A percentile compares a stretch with the other conserved stretches of the same genome.
Conservation (phyloP, 2,329 filamentous ascomycete genomes). For the Talaromyces sp. region DNA sequence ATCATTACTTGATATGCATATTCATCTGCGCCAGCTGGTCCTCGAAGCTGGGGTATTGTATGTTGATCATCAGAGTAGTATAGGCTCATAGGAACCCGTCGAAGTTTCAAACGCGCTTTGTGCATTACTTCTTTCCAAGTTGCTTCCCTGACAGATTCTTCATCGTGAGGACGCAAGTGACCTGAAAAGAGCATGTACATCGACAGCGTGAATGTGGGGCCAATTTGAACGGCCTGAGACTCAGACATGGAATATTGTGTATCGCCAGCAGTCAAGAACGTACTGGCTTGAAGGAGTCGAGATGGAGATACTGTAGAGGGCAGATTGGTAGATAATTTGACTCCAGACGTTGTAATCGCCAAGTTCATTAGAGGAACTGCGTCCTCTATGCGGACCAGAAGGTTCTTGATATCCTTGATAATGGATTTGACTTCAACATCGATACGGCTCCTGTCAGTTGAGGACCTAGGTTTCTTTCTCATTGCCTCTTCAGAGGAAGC, state of each 20-base stretch:
- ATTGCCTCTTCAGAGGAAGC: conserved; percentile 61
- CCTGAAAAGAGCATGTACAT: conserved; percentile 94
- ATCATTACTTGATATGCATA: conserved; percentile 82
- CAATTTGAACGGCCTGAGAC: conserved; percentile 72
- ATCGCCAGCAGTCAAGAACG: conserved; percentile 84
- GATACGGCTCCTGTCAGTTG: conserved; percentile 57
- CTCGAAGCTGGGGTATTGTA: conserved; percentile 32
- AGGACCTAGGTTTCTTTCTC: conserved; percentile 35
- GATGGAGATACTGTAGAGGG: conserved; percentile 87
- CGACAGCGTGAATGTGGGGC: conserved; percentile 81
- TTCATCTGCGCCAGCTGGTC: conserved; percentile 57
- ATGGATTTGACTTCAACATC: conserved; percentile 70
- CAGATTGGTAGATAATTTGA: conserved; percentile 77
- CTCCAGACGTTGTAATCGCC: conserved; percentile 91
- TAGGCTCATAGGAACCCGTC: conserved; percentile 66
- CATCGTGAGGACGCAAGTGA: conserved; percentile 64
- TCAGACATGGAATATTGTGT: conserved; percentile 73
- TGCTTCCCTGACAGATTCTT: conserved; percentile 63
- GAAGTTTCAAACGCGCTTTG: conserved; percentile 82
- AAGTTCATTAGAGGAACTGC: conserved; percentile 90
- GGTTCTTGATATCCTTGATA: conserved; percentile 70
- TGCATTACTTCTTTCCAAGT: conserved; percentile 97
- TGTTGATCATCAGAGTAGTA: conserved; percentile 29
- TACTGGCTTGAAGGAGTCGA: conserved; percentile 86
- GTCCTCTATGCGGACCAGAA: conserved; percentile 82